A percentile compares a stretch with the other conserved stretches of the same genome.
Evolutionary conservation across 345 rosid species (phyloP).

Genomic region (Euphorbia peplus): DNA sequence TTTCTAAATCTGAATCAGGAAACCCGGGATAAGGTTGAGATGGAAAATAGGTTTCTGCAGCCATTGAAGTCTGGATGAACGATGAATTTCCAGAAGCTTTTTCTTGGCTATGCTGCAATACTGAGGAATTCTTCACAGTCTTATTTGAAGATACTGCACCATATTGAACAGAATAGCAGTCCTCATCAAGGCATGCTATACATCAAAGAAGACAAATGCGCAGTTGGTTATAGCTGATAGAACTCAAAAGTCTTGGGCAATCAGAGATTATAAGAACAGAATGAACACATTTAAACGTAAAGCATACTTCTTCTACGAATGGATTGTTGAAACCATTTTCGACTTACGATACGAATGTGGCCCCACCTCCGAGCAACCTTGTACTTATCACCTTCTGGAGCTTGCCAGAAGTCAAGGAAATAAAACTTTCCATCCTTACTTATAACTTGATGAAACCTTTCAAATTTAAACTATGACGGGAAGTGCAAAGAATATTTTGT

Average conservation of each 20-base stretch:
- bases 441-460: background rate
- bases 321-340: slow-evolving; percentile 90
- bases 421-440: background rate
- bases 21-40: slow-evolving; percentile 39
- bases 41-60: slow-evolving; percentile 40
- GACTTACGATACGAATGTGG: slow-evolving; percentile 64
- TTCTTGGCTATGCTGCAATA: slow-evolving; percentile 49
- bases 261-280: slow-evolving; percentile 11
- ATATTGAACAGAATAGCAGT: slow-evolving; percentile 71
- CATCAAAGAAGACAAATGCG: slow-evolving; percentile 37
- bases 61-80: slow-evolving; percentile 32
- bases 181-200: slow-evolving; percentile 86
- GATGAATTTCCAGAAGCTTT: slow-evolving; percentile 35
- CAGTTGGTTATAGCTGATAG: slow-evolving; percentile 20
- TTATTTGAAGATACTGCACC: slow-evolving; percentile 41
- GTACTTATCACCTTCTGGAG: slow-evolving; percentile 92
- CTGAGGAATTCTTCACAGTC: slow-evolving; percentile 34
- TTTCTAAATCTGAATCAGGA: slow-evolving; percentile 66
- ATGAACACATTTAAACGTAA: slow-evolving; percentile 20
- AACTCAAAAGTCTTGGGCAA: slow-evolving; percentile 1
- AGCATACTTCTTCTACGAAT: slow-evolving; percentile 67
- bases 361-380: slow-evolving; percentile 93
- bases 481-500: background rate
- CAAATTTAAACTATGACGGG: background rate
- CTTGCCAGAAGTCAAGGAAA: slow-evolving; percentile 33